A percentile compares a stretch with the other conserved stretches of the same genome.
Conservation (phyloP, 2,329 filamentous ascomycete genomes). For the Thielaviopsis punctulata region DNA sequence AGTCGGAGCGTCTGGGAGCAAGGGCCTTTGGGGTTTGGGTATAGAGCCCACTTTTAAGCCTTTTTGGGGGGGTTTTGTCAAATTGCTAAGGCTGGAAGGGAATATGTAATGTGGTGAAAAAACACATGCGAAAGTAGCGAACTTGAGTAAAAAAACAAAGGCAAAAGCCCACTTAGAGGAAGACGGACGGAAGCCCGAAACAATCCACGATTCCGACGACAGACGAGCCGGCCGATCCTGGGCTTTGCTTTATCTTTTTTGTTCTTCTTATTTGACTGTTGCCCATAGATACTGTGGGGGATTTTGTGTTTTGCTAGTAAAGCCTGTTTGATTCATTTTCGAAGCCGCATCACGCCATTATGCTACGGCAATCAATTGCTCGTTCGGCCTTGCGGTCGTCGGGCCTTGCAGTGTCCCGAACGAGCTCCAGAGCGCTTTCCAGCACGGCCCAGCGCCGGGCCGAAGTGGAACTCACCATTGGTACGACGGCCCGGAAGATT, state of each 20-base stretch:
- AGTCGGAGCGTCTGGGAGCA: conserved; percentile 2
- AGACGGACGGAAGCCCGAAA: neutral
- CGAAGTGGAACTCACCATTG: conserved; percentile 93
- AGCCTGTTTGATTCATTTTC: neutral
- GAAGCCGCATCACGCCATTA: conserved; percentile 23
- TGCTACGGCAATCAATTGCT: conserved; percentile 51
- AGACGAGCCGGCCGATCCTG: conserved; percentile 1
- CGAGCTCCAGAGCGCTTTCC: conserved; percentile 62
- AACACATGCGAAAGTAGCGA: neutral
- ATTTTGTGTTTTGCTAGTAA: neutral
- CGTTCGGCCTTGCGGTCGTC: conserved; percentile 51
- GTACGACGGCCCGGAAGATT: conserved; percentile 27
- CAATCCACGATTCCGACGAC: conserved; percentile 3
- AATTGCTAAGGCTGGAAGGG: too few relatives aligned
- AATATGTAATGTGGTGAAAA: too few relatives aligned
- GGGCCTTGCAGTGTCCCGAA: conserved; percentile 28
- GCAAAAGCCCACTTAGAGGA: neutral
- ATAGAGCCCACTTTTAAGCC: neutral
- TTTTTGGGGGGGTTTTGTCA: neutral
- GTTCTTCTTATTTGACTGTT: neutral
- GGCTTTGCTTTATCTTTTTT: neutral
- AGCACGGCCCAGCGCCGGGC: conserved; percentile 62
- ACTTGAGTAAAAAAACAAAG: neutral
- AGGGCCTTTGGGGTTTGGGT: neutral
- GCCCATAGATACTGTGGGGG: neutral